These are phyloP conservation scores for Jaltomata sinuosa DNA, from an alignment of 257 asterid species.

Conservation along the genomic window DNA sequence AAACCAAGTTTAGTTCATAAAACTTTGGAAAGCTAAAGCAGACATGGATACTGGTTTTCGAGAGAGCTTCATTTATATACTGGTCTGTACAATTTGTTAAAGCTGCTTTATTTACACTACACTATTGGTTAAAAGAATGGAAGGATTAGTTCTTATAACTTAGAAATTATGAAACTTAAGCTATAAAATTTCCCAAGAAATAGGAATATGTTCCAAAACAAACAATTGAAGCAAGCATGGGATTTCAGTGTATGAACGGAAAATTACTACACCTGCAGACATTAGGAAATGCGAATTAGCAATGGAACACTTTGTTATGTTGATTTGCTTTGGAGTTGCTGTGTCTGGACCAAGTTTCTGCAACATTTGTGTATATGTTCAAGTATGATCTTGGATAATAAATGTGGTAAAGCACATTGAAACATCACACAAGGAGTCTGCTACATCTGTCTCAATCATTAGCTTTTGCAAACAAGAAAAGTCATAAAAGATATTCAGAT, in stretches of 20 bases:
- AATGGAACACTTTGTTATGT: neutral
- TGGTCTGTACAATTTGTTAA: neutral
- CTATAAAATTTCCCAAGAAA: neutral
- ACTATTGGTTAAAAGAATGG: neutral
- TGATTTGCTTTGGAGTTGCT: neutral
- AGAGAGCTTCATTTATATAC: neutral
- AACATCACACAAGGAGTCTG: neutral
- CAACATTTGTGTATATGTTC: neutral
- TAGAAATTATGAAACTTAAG: neutral
- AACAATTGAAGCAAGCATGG: neutral
- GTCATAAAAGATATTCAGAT: neutral
- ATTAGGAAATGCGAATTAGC: neutral
- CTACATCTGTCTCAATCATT: neutral
- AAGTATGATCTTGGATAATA: neutral
- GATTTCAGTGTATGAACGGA: neutral
- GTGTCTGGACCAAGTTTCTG: neutral
- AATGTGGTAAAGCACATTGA: neutral
- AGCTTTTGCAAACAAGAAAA: neutral
- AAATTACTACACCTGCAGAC: neutral
- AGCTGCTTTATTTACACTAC: neutral
- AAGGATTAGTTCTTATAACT: neutral
- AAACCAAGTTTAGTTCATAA: neutral
- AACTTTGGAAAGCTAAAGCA: neutral
- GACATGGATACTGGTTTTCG: neutral
- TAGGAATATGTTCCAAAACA: neutral